Evolutionary conservation across 345 rosid species (phyloP).

Genomic region (Theobroma cacao): DNA sequence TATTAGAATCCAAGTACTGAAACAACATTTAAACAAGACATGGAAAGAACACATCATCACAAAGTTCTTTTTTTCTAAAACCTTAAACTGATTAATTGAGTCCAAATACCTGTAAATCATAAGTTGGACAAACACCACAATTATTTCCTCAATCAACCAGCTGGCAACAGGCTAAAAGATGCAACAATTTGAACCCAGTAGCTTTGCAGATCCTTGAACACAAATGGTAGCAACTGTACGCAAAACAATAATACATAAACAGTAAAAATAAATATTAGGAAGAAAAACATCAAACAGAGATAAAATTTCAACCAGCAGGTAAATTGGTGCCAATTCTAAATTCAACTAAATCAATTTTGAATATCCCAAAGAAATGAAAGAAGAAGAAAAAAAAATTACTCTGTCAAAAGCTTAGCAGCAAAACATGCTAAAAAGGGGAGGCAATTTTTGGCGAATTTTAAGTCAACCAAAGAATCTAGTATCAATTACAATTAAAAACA

Average conservation of each 20-base stretch:
- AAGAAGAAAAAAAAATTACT: background rate
- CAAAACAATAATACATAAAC: background rate
- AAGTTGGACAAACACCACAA: background rate
- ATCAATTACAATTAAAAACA: background rate
- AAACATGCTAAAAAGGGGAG: background rate
- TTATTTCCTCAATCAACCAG: background rate
- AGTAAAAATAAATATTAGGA: background rate
- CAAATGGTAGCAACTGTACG: background rate
- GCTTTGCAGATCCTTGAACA: background rate
- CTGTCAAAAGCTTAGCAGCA: background rate
- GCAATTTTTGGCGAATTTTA: background rate
- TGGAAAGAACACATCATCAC: background rate
- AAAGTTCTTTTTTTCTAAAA: background rate
- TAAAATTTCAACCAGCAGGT: background rate
- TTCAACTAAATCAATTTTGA: background rate
- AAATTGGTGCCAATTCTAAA: background rate
- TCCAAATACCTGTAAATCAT: conserved; percentile 5
- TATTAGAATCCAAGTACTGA: background rate
- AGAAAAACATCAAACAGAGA: background rate
- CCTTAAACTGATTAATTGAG: background rate
- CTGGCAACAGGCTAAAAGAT: background rate
- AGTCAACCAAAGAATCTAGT: background rate
- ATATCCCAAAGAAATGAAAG: too few relatives aligned
- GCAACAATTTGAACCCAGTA: background rate
- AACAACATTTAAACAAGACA: background rate